These are phyloP conservation scores for Emiliania huxleyi DNA, from an alignment of 78 protist genomes.

Conservation along the genomic window DNA sequence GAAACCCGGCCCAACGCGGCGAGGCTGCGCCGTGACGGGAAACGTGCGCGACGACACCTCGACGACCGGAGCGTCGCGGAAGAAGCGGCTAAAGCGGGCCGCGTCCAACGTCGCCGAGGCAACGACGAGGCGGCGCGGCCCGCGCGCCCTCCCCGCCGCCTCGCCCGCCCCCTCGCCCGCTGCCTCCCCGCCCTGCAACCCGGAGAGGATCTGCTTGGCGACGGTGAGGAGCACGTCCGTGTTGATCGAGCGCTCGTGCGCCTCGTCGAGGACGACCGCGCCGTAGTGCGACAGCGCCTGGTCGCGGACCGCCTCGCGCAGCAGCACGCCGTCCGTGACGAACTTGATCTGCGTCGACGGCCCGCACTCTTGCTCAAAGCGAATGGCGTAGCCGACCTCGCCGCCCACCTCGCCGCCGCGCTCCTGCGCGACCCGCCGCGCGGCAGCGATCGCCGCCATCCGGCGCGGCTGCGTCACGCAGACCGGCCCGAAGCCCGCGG, in stretches of 20 bases:
- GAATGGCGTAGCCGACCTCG: slow-evolving; percentile 76
- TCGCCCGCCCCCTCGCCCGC: no score
- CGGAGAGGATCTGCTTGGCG: slow-evolving; percentile 37
- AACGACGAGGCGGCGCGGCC: slow-evolving; percentile 47
- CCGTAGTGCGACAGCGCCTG: slow-evolving; percentile 7
- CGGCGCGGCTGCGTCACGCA: slow-evolving; percentile 64
- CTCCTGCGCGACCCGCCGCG: slow-evolving; percentile 81
- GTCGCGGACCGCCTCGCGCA: slow-evolving; percentile 63
- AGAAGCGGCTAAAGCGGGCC: slow-evolving; percentile 35
- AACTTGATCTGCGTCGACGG: background rate
- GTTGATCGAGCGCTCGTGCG: slow-evolving; percentile 96
- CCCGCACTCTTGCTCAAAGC: slow-evolving; percentile 64
- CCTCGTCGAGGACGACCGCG: background rate
- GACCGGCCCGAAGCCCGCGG: background rate
- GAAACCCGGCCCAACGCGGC: no score
- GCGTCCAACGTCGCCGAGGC: slow-evolving; percentile 88
- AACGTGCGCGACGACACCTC: background rate
- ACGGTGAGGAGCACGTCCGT: slow-evolving; percentile 92
- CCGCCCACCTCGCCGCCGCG: slow-evolving; percentile 69
- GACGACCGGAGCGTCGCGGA: background rate
- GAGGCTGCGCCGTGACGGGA: background rate
- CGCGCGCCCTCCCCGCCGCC: no score
- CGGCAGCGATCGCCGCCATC: slow-evolving; percentile 85
- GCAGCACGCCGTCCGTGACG: slow-evolving; percentile 77
- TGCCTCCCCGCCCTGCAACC: no score